Base-by-base conservation (phyloP, 257 asterid species). In the Petunia secreta region DNA sequence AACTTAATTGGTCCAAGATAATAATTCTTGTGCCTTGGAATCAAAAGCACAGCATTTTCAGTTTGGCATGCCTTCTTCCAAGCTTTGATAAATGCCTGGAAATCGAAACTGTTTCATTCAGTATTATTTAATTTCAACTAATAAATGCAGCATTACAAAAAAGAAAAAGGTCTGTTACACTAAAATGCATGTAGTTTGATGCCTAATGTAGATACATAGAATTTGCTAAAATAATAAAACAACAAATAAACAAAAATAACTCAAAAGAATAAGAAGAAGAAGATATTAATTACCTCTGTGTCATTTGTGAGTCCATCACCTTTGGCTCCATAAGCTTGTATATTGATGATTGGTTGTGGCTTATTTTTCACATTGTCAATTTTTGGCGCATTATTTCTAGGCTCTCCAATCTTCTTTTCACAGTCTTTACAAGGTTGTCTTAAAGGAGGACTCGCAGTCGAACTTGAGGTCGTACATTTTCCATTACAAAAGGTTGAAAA, bases 301-400 rank as follows among this genome's bases (percentile, higher is more conserved):
- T 92, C 92, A 83, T 95, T 96, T 25, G 87, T 68, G 50, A 74
- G 65, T 34, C 89, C 92, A 25, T 93, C 92, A 11, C 90, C 92
- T 83, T 80, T 90, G 79, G 99, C 97, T 84, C 99, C 97, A 80
- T 90, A 95, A 75, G 59, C 80, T 37, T 92, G 92, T 36, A 92
- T 87, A 84, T 93, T 85, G 41, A 82, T 6, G 54, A 78, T 50
- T 57, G 86, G 2, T 36, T 81, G 60, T 10, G 44, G 73, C 14
- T 5, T 79, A 48, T n/a, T 68, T 10, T 16, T 50, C 52, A 78
- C 38, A 15, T 16, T 67, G 43, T 16, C 53, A 15, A 40, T 66
- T 66, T 66, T 66, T 41, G 75, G 13, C 6, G 54, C 53, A 66
- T 6, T 41, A 68, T 68, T 40, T 67, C 55, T 16, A 10, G 80